Evolutionary conservation across 2,329 filamentous ascomycete genomes (phyloP).

Genomic region (Lachnellula hyalina): DNA sequence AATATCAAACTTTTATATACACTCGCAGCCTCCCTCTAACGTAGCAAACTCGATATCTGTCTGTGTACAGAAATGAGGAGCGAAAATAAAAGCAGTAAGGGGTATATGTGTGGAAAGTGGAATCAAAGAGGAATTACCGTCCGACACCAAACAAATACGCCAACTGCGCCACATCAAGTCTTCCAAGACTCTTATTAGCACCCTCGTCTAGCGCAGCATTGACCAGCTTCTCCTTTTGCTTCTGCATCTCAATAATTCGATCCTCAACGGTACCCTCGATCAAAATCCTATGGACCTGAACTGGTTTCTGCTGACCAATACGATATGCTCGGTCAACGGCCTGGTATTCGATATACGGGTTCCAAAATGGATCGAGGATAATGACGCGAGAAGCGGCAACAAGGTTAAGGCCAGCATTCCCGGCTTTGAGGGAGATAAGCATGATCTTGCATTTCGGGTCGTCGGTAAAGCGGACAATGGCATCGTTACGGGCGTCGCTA

Average conservation of each 20-base stretch:
- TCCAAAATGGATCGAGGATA: constrained; percentile 92
- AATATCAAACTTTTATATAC: no score
- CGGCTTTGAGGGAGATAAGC: constrained; percentile 73
- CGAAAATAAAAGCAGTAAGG: neutral
- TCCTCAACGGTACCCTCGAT: constrained; percentile 79
- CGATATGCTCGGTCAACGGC: constrained; percentile 86
- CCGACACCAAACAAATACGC: constrained; percentile 28
- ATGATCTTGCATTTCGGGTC: constrained; percentile 59
- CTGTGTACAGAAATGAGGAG: no score
- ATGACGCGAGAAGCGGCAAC: constrained; percentile 80
- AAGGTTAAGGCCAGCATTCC: constrained; percentile 82
- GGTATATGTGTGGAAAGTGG: neutral
- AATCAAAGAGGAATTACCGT: neutral
- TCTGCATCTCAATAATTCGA: constrained; percentile 72
- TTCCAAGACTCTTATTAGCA: constrained; percentile 58
- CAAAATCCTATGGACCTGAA: constrained; percentile 75
- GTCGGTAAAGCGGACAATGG: constrained; percentile 61
- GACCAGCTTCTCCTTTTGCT: constrained; percentile 72
- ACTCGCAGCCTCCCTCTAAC: no score
- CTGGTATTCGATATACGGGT: constrained; percentile 88
- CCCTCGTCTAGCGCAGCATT: constrained; percentile 75
- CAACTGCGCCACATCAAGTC: constrained; percentile 42
- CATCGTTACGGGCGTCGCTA: constrained; percentile 57
- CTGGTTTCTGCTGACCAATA: constrained; percentile 70
- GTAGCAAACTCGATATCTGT: no score